Percentiles rank a stretch among this genome's conserved stretches.
Evolutionary conservation across 1,284 basidiomycete species (phyloP).

Genomic region (Athelia sp.): DNA sequence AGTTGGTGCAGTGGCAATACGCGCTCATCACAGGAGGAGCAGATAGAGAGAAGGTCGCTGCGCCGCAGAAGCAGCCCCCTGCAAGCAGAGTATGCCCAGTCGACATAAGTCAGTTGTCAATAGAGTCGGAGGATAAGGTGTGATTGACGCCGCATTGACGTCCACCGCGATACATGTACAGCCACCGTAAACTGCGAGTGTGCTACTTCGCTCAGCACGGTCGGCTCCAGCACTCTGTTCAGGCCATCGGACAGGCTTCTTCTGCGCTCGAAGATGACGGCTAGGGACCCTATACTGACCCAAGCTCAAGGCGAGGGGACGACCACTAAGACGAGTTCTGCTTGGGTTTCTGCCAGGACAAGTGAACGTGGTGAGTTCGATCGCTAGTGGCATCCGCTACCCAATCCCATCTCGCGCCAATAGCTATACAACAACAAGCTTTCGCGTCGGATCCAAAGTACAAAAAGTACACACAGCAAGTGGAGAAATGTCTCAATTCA

Average conservation of each 20-base stretch:
- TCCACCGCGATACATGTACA: too few species aligned
- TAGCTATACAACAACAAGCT: constrained; percentile 41
- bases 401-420: background rate
- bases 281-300: constrained; percentile 3
- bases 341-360: constrained; percentile 30
- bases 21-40: constrained; percentile 47
- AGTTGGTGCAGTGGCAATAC: constrained; percentile 62
- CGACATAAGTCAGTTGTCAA: too few species aligned
- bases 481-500: constrained; percentile 88
- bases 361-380: constrained; percentile 44
- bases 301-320: constrained; percentile 4
- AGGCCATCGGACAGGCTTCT: background rate
- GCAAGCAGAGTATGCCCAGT: constrained; percentile 15
- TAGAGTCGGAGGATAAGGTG: too few species aligned
- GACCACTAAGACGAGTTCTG: constrained; percentile 29
- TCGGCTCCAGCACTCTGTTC: background rate
- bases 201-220: too few species aligned
- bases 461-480: constrained; percentile 89
- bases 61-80: constrained; percentile 52
- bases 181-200: too few species aligned
- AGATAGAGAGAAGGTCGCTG: constrained; percentile 37
- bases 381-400: background rate
- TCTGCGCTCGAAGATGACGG: background rate
- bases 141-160: too few species aligned
- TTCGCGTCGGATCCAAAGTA: constrained; percentile 87